Base-by-base conservation (phyloP, 2,329 filamentous ascomycete species). In the Aspergillus sp. region DNA sequence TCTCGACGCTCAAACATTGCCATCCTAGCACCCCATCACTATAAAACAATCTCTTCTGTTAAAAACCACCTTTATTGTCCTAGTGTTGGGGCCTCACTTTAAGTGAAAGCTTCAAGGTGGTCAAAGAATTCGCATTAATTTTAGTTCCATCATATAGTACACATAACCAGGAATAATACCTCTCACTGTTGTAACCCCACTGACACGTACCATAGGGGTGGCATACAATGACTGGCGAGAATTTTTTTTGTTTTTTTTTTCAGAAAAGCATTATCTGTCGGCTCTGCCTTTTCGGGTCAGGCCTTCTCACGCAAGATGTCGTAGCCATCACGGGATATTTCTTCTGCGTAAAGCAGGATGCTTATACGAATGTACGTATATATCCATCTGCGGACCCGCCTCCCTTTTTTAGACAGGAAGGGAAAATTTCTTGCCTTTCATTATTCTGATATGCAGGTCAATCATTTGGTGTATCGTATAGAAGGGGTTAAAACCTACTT, bases 341-440 rank as follows among this genome's bases (percentile, higher is more conserved):
- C 9, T n/a, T 12, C 13, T 46, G 24, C 20, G 15, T 7, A 15
- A 9, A 37, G 27, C 30, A 27, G 5, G 22, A 30, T 24, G 12
- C 5, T 17, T 12, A 27, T 39, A 20, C 27, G 8, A 11, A 30
- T 41, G 20, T 15, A 11, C 27, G 27, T 30, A 30, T 30, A 30
- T 30, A 30, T 37, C 11, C 33, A 6, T 17, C 13, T 5, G 19
- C 13, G 19, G n/a, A 22, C 19, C 11, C 17, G 30, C 12, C 5
- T 15, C 8, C 9, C 4, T 4, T 24, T 13, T 39, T 65, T 81
- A 93, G 65, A 93, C 90, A 2, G 90, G 90, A 58, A 93, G 81
- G 76, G 91, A 90, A 76, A 93, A 93, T 80, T 91, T 93, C 82
- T 91, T 90, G 67, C 90, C 90, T 81, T 93, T 91, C 78, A 93